Conservation (phyloP, 1,139 yeast species). For the Zygoascus sp. region DNA sequence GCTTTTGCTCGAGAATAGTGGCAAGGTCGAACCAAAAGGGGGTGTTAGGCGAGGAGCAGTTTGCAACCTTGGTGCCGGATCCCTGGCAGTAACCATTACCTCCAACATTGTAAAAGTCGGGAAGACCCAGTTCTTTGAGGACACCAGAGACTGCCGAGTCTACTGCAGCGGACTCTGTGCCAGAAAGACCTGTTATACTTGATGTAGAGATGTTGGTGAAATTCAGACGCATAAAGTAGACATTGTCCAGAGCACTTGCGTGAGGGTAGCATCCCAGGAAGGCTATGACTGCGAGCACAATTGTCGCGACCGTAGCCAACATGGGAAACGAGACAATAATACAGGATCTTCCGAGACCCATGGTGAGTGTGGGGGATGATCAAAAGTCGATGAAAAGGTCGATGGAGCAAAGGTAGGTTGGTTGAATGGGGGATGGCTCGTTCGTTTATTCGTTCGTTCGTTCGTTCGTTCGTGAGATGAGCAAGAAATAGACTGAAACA, state of each 20-base stretch:
- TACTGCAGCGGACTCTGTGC: constrained; percentile 17
- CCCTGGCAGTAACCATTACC: constrained; percentile 78
- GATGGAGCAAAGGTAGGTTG: not conserved
- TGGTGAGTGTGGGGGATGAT: constrained; percentile 1
- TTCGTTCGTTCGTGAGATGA: too few species aligned
- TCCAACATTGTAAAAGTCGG: constrained; percentile 60
- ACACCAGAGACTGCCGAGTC: constrained; percentile 18
- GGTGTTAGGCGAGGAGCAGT: constrained; percentile 37
- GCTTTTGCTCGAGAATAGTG: constrained; percentile 42
- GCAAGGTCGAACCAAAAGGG: constrained; percentile 63
- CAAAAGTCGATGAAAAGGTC: not conserved
- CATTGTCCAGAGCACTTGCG: constrained; percentile 33
- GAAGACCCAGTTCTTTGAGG: constrained; percentile 44
- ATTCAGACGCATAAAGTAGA: constrained; percentile 43
- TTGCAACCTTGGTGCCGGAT: constrained; percentile 30
- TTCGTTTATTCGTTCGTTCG: too few species aligned
- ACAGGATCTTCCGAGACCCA: constrained; percentile 28
- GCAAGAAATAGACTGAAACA: not conserved
- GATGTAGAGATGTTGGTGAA: constrained; percentile 29
- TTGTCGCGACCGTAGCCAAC: constrained; percentile 37
- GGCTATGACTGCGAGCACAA: constrained; percentile 40
- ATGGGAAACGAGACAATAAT: constrained; percentile 39
- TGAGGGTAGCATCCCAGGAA: constrained; percentile 40
- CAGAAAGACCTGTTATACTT: constrained; percentile 21
- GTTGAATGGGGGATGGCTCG: too few species aligned